These are phyloP conservation scores for Theileria equi DNA, from an alignment of 169 alveolate species.

Conservation along the genomic window DNA sequence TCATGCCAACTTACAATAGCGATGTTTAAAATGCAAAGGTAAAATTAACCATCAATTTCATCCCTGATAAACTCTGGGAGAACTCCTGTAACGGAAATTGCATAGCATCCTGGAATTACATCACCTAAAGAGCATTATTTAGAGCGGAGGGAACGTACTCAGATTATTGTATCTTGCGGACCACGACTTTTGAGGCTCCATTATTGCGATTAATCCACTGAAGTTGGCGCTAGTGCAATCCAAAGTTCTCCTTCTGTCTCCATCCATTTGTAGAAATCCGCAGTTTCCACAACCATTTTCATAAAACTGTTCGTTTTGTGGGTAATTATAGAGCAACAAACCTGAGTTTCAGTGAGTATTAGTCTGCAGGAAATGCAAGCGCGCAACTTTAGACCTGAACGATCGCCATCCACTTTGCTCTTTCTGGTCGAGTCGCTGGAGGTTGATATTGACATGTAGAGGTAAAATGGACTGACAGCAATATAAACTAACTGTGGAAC, in stretches of 20 bases:
- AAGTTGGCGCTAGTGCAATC: constrained; percentile 83
- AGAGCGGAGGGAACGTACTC: constrained; percentile 17
- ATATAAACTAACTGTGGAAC: constrained; percentile 34
- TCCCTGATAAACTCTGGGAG: constrained; percentile 74
- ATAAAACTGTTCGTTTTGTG: constrained; percentile 67
- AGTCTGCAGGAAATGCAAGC: constrained; percentile 83
- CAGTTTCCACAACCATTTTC: constrained; percentile 88
- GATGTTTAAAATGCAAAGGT: too few relatives aligned
- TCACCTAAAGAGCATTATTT: constrained; percentile 22
- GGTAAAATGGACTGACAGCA: background rate
- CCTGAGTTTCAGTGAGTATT: constrained; percentile 80
- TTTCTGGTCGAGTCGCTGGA: constrained; percentile 28
- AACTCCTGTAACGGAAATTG: constrained; percentile 84
- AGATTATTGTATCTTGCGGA: constrained; percentile 83
- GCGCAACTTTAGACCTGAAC: constrained; percentile 65
- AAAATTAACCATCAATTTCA: constrained; percentile 7
- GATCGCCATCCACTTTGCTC: constrained; percentile 49
- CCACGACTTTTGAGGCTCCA: constrained; percentile 85
- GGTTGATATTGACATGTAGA: background rate
- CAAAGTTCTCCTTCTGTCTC: constrained; percentile 80
- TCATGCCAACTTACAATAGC: too few relatives aligned
- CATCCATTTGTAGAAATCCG: constrained; percentile 81
- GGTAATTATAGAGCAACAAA: constrained; percentile 1
- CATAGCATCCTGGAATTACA: constrained; percentile 84
- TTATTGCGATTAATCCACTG: constrained; percentile 79